Percentiles rank a stretch among this genome's conserved stretches.
phyloP scores from a whole-genome alignment of 2,329 filamentous ascomycete species.

The Claviceps pazoutovae region DNA sequence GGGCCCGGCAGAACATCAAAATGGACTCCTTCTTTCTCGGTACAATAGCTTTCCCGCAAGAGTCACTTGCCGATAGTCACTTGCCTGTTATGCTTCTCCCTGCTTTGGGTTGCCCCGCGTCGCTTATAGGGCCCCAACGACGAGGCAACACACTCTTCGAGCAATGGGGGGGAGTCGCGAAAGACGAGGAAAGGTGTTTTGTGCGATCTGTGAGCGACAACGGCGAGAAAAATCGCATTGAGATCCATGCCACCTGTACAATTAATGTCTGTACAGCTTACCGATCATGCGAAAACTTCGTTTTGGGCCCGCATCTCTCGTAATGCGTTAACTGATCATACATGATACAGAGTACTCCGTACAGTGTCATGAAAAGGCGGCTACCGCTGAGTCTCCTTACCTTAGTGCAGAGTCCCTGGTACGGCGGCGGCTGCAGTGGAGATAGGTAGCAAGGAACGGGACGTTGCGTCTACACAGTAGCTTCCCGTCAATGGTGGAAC shows the following conservation, averaged over 20 bases:
- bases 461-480: constrained; percentile 3
- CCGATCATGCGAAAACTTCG: neutral
- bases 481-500: neutral
- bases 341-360: neutral
- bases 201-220: neutral
- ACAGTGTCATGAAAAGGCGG: neutral
- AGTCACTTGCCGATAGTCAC: neutral
- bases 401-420: neutral
- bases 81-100: no score
- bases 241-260: neutral
- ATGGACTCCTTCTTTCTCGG: neutral
- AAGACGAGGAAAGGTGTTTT: neutral
- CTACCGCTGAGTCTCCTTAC: neutral
- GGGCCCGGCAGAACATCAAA: neutral
- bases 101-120: no score
- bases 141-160: no score
- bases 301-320: constrained; percentile 2
- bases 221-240: neutral
- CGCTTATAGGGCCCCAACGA: no score
- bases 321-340: neutral
- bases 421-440: neutral
- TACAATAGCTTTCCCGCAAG: neutral
- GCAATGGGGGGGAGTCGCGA: no score
- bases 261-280: neutral
- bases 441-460: neutral